Evolutionary conservation across 1,284 basidiomycete genomes (phyloP).

Genomic region (Stygiomarasmius scandens): DNA sequence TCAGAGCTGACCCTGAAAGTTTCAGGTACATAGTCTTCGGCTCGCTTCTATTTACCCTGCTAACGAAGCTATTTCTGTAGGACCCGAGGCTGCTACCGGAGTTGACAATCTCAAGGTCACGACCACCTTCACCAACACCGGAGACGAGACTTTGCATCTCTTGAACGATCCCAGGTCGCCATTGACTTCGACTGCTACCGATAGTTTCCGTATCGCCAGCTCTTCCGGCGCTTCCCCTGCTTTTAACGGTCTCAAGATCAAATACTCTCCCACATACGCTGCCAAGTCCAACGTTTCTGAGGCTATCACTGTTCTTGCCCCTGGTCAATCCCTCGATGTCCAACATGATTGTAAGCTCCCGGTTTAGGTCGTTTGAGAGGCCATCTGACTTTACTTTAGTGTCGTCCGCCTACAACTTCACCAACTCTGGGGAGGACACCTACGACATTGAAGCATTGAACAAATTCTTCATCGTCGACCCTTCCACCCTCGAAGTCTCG

Average conservation of each 20-base stretch:
- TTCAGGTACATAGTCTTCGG: conserved; percentile 28
- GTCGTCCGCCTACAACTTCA: conserved; percentile 48
- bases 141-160: conserved; percentile 43
- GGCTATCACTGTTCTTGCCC: conserved; percentile 39
- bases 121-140: conserved; percentile 44
- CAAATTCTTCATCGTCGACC: conserved; percentile 44
- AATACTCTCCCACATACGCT: conserved; percentile 28
- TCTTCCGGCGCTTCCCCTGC: conserved; percentile 32
- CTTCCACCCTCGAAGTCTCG: conserved; percentile 26
- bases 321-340: conserved; percentile 38
- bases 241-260: conserved; percentile 41
- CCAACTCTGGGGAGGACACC: conserved; percentile 36
- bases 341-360: conserved; percentile 40
- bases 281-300: conserved; percentile 13
- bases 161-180: conserved; percentile 41
- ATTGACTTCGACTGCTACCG: conserved; percentile 37
- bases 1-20: conserved; percentile 33
- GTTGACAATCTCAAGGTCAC: conserved; percentile 41
- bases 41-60: not conserved
- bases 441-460: conserved; percentile 45
- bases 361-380: conserved; percentile 30
- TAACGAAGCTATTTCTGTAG: conserved; percentile 16
- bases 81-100: conserved; percentile 35
- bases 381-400: conserved; percentile 27
- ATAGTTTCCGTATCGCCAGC: conserved; percentile 41